phyloP scores from a whole-genome alignment of 345 rosid genomes.

The Dipteronia sinensis region DNA sequence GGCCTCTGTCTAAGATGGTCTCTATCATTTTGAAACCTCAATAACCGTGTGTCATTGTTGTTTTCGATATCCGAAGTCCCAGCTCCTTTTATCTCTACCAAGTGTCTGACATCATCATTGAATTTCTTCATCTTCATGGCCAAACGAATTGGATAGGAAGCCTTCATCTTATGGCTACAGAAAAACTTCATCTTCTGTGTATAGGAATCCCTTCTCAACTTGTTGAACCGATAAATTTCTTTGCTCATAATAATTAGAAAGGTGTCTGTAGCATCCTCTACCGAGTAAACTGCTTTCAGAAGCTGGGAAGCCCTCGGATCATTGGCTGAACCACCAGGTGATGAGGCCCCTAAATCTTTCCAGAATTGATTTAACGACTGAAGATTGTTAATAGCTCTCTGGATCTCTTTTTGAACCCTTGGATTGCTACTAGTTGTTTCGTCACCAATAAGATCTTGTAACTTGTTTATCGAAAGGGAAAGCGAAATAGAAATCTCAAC shows the following conservation, averaged over 20 bases:
- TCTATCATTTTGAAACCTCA: no score
- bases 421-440: no score
- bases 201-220: no score
- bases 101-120: neutral
- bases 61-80: neutral
- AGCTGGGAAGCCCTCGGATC: neutral
- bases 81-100: neutral
- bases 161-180: neutral
- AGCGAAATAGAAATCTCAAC: no score
- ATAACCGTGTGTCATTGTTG: neutral
- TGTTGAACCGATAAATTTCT: no score
- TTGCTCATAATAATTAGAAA: neutral
- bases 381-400: no score
- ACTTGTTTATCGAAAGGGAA: no score
- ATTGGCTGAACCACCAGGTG: neutral
- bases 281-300: conserved; percentile 4
- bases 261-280: neutral
- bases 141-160: neutral
- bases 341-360: no score
- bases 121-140: neutral
- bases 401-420: no score
- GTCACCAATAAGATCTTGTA: no score
- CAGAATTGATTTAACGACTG: no score
- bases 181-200: neutral
- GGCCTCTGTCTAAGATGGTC: no score